A percentile compares a stretch with the other conserved stretches of the same genome.
Evolutionary conservation across 2,329 filamentous ascomycete species (phyloP).

Genomic region (Atkinsonella texensis): DNA sequence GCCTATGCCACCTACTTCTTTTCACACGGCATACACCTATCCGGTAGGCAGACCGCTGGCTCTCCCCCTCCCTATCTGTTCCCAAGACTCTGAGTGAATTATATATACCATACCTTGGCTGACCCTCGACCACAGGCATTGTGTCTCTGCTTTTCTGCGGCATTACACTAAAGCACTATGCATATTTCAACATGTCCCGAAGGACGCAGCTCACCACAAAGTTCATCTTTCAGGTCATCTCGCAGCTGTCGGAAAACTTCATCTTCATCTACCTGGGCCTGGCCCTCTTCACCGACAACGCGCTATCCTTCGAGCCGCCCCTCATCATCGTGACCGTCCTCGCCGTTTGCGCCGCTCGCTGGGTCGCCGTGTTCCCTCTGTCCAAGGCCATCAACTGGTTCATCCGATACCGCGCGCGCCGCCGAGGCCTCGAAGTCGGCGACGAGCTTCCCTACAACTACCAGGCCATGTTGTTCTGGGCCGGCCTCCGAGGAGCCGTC

Average conservation of each 20-base stretch:
- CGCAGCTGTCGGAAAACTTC: constrained; percentile 95
- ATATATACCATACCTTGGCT: neutral
- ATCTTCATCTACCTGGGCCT: constrained; percentile 98
- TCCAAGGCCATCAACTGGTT: constrained; percentile 87
- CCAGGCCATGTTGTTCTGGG: constrained; percentile 99
- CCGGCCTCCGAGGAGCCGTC: constrained; percentile 86
- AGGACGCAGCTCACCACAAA: constrained; percentile 96
- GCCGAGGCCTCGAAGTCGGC: constrained; percentile 58
- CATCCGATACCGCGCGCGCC: constrained; percentile 71
- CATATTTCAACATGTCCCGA: constrained; percentile 99
- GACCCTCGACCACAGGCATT: constrained; percentile 49
- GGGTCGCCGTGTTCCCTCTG: constrained; percentile 88
- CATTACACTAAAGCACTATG: constrained; percentile 96
- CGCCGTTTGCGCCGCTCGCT: constrained; percentile 84
- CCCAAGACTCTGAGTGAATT: too few relatives aligned
- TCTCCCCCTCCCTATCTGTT: neutral
- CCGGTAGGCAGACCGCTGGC: constrained; percentile 48
- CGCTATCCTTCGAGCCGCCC: constrained; percentile 81
- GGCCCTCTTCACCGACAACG: constrained; percentile 83
- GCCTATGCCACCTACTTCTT: constrained; percentile 97
- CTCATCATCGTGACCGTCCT: constrained; percentile 88
- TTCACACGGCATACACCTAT: constrained; percentile 90
- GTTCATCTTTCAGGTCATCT: constrained; percentile 89
- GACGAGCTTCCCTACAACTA: constrained; percentile 92
- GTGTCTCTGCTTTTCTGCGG: constrained; percentile 95